Evolutionary conservation across 768 basidiomycete species (phyloP).

Genomic region (Lactarius trivialis): DNA sequence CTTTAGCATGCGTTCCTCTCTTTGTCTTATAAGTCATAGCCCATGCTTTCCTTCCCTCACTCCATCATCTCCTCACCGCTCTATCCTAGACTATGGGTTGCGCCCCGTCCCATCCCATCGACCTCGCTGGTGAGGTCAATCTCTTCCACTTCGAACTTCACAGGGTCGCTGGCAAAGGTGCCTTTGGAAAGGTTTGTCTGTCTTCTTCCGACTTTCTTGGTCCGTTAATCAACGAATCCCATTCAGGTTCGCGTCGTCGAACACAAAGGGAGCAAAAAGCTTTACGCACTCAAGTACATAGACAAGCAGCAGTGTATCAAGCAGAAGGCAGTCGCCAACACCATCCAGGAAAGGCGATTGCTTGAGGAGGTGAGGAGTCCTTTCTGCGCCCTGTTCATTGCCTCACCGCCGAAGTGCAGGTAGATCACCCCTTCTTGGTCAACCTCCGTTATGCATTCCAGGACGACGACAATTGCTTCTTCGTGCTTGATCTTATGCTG

Average conservation of each 20-base stretch:
- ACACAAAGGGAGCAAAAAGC: slow-evolving; percentile 45
- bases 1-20: slow-evolving; percentile 11
- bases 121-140: slow-evolving; percentile 58
- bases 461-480: slow-evolving; percentile 96
- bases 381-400: background rate
- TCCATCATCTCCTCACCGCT: background rate
- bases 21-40: slow-evolving; percentile 17
- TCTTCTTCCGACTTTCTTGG: background rate
- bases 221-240: background rate
- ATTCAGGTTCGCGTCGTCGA: slow-evolving; percentile 49
- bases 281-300: slow-evolving; percentile 53
- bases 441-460: slow-evolving; percentile 95
- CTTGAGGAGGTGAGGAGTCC: slow-evolving; percentile 40
- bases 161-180: slow-evolving; percentile 92
- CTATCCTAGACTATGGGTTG: slow-evolving; percentile 25
- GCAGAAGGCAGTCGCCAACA: slow-evolving; percentile 45
- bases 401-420: slow-evolving; percentile 36
- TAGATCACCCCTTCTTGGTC: slow-evolving; percentile 85
- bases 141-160: slow-evolving; percentile 97
- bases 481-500: slow-evolving; percentile 94
- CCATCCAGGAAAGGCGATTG: slow-evolving; percentile 47
- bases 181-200: slow-evolving; percentile 86
- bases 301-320: slow-evolving; percentile 48
- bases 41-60: background rate
- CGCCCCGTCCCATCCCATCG: slow-evolving; percentile 40